Evolutionary conservation across 202 grass and related monocot genomes (phyloP).

Genomic region (Hordeum pubiflorum): DNA sequence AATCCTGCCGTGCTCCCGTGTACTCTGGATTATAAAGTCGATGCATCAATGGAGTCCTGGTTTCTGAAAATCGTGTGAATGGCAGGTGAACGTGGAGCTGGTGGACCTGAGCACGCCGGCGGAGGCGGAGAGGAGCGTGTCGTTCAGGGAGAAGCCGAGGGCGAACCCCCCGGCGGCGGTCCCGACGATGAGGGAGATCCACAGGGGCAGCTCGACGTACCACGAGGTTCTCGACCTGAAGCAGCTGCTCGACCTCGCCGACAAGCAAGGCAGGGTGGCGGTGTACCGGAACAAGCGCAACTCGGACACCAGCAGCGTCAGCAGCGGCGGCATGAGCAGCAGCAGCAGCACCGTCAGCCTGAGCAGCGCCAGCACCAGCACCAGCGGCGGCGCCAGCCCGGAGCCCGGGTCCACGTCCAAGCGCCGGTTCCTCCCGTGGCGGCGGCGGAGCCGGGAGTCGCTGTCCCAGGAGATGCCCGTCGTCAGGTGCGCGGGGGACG

Average conservation of each 20-base stretch:
- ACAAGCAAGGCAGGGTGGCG: slow-evolving; percentile 35
- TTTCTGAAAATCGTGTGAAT: background rate
- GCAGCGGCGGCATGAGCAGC: slow-evolving; percentile 30
- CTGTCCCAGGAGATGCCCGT: slow-evolving; percentile 32
- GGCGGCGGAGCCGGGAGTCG: slow-evolving; percentile 31
- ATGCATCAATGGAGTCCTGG: background rate
- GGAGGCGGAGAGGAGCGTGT: background rate
- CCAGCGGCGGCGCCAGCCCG: slow-evolving; percentile 53
- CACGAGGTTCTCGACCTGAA: slow-evolving; percentile 34
- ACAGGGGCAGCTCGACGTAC: slow-evolving; percentile 1
- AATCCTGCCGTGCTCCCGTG: background rate
- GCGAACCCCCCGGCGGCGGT: background rate
- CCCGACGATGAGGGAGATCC: background rate
- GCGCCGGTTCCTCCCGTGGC: slow-evolving; percentile 47
- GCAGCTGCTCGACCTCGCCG: slow-evolving; percentile 51
- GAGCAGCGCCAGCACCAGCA: slow-evolving; percentile 47
- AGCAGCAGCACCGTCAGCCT: slow-evolving; percentile 39
- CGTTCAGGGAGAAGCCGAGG: slow-evolving; percentile 29
- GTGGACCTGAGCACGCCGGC: slow-evolving; percentile 11
- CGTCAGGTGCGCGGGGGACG: slow-evolving; percentile 30
- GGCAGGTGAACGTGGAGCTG: slow-evolving; percentile 52
- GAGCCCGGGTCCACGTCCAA: slow-evolving; percentile 45
- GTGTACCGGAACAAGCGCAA: slow-evolving; percentile 37
- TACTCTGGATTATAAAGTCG: background rate
- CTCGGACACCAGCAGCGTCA: slow-evolving; percentile 40